Evolutionary conservation across 768 basidiomycete genomes (phyloP), one percentile per base, ranked within the genome.

Genomic region (Tulasnella sp.): DNA sequence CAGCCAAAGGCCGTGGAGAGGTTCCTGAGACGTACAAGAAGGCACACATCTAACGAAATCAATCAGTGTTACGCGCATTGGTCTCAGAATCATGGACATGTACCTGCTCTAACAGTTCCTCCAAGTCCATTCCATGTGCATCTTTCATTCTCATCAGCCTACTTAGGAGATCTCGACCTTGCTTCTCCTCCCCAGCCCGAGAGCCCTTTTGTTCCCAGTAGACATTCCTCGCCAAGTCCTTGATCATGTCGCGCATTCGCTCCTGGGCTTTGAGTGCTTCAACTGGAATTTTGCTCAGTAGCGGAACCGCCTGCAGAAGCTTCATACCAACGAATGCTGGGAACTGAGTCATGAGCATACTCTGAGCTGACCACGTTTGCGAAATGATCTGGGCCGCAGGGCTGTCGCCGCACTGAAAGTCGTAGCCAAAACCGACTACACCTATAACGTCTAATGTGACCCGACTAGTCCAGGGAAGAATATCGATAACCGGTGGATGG

Each of bases 341-440:
- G 29, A 61, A 51, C 11, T 40, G 51, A 5, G 75, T 76, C 51
- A 57, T 55, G 23, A 51, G 39, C 70, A 74, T 39, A 44, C 57
- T 35, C 73, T 79, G 80, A 79, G 81, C 39, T 42, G 73, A 71
- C 84, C 84, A 84, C 3, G 82, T 80, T 9, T 80, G 80, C 44
- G 80, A 79, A 72, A 85, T 85, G 46, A 78, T 76, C 57, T 80
- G 74, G 16, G 84, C 84, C 39, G 84, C 85, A 9, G 80, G 80
- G 73, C 81, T 82, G 76, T 82, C 77, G 26, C 84, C 85, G 18
- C 82, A 80, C 51, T 82, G 79, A 80, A 87, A 87, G 80, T 86
- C 84, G 81, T 86, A 84, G n/a, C 84, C 85, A 70, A 87, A 86
- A 0, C 78, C 86, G 73, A 86, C 85, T 67, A 83, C 82, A 11